These are phyloP conservation scores for Durio zibethinus DNA, from an alignment of 345 rosid species.

Conservation along the genomic window DNA sequence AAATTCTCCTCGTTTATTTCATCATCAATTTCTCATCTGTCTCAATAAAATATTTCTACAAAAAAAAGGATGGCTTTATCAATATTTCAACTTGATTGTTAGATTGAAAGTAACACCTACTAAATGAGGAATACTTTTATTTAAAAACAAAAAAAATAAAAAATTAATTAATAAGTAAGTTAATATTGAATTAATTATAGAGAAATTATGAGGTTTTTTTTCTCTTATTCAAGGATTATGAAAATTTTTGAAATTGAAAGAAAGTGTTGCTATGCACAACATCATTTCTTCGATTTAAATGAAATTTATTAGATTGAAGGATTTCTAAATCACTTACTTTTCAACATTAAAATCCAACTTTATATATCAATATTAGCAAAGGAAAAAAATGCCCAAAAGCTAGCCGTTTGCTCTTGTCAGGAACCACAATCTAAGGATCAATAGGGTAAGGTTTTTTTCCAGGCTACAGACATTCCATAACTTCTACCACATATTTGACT, in stretches of 20 bases:
- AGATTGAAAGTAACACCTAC: slow-evolving; percentile 2
- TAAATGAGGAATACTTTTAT: slow-evolving; percentile 3
- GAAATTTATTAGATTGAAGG: too few species aligned
- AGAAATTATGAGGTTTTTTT: not conserved
- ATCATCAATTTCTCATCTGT: too few species aligned
- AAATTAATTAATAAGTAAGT: not conserved
- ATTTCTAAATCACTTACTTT: too few species aligned
- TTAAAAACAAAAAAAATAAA: not conserved
- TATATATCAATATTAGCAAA: too few species aligned
- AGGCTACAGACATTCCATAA: slow-evolving; percentile 40
- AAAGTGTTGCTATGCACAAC: slow-evolving; percentile 5
- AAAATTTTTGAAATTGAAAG: slow-evolving; percentile 14
- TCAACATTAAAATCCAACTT: too few species aligned
- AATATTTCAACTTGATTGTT: not conserved
- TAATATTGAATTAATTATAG: too few species aligned
- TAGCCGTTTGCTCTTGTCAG: slow-evolving; percentile 90
- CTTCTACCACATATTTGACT: not conserved
- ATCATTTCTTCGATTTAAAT: too few species aligned
- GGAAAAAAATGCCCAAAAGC: too few species aligned
- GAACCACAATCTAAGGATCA: slow-evolving; percentile 79
- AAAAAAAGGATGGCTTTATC: too few species aligned
- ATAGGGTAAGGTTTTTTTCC: slow-evolving; percentile 92
- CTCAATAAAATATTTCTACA: too few species aligned
- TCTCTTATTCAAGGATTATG: slow-evolving; percentile 19
- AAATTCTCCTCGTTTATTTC: too few species aligned